Evolutionary conservation across 495 filamentous ascomycete species (phyloP).

Genomic region (Hyaloscypha bicolor): DNA sequence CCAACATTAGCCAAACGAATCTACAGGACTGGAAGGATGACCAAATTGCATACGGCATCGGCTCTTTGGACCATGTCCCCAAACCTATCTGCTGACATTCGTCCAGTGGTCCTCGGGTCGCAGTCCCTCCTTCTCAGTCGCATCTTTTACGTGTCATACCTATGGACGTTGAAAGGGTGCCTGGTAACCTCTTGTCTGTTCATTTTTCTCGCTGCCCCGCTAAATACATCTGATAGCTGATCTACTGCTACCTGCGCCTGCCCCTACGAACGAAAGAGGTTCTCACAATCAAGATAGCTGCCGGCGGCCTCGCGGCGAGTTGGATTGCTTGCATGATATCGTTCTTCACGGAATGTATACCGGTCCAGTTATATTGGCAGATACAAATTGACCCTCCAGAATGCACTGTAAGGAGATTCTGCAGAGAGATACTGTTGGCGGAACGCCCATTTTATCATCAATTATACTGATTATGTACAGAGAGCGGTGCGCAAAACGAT

Average conservation of each 20-base stretch:
- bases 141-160: slow-evolving; percentile 15
- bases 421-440: not conserved
- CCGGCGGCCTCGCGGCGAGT: slow-evolving; percentile 1
- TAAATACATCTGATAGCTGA: slow-evolving; percentile 7
- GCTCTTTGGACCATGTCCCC: not conserved
- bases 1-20: slow-evolving; percentile 3
- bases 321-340: slow-evolving; percentile 18
- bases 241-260: slow-evolving; percentile 21
- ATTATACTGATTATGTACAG: slow-evolving; percentile 10
- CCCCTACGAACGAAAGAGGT: slow-evolving; percentile 6
- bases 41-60: slow-evolving; percentile 8
- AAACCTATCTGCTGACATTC: not conserved
- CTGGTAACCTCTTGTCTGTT: slow-evolving; percentile 11
- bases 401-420: slow-evolving; percentile 17
- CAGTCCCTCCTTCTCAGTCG: slow-evolving; percentile 11
- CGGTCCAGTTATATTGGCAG: slow-evolving; percentile 14
- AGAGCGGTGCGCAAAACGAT: slow-evolving; percentile 6
- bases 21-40: not conserved
- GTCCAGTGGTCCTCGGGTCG: slow-evolving; percentile 14
- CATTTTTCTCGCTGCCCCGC: not conserved
- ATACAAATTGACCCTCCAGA: not conserved
- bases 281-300: slow-evolving; percentile 7
- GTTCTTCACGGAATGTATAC: slow-evolving; percentile 12
- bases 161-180: slow-evolving; percentile 28
- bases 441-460: not conserved